Percentiles rank a stretch among this genome's conserved stretches.
phyloP scores from a whole-genome alignment of 2,329 filamentous ascomycete species.

The Madurella fahalii region DNA sequence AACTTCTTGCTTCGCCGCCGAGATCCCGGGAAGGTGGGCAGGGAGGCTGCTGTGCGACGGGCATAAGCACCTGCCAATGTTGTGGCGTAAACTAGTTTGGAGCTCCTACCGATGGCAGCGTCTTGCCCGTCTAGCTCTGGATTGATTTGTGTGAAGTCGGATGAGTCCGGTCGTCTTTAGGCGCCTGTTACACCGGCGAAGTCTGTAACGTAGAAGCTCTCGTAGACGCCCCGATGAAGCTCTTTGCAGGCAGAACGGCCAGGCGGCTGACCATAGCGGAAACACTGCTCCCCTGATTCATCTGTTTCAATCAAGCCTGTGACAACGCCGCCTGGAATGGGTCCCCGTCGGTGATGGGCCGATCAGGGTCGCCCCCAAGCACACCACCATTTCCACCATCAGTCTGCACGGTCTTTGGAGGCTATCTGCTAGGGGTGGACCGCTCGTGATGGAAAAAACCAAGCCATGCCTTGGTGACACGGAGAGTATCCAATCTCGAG shows the following conservation, averaged over 20 bases:
- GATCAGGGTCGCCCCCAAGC: background rate
- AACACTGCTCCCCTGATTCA: conserved; percentile 27
- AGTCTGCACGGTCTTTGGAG: background rate
- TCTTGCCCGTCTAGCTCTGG: background rate
- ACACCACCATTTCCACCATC: background rate
- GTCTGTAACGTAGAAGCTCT: conserved; percentile 23
- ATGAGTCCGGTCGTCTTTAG: conserved; percentile 18
- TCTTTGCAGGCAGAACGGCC: conserved; percentile 22
- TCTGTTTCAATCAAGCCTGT: conserved; percentile 22
- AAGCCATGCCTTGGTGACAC: too few species aligned
- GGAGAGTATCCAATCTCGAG: too few species aligned
- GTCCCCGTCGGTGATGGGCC: background rate
- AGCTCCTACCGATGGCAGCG: background rate
- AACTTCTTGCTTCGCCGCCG: background rate
- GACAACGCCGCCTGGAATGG: conserved; percentile 8
- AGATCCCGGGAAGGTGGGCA: background rate
- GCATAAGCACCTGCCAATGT: background rate
- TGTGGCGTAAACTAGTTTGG: conserved; percentile 31
- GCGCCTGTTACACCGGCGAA: conserved; percentile 34
- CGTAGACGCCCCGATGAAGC: conserved; percentile 31
- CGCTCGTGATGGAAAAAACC: background rate
- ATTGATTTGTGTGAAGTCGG: background rate
- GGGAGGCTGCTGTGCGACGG: background rate
- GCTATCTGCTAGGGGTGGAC: background rate
- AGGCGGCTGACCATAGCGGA: conserved; percentile 22